Evolutionary conservation across 805 yeast genomes (phyloP), one percentile per base, ranked within the genome.

Genomic region (Brettanomyces sp.): DNA sequence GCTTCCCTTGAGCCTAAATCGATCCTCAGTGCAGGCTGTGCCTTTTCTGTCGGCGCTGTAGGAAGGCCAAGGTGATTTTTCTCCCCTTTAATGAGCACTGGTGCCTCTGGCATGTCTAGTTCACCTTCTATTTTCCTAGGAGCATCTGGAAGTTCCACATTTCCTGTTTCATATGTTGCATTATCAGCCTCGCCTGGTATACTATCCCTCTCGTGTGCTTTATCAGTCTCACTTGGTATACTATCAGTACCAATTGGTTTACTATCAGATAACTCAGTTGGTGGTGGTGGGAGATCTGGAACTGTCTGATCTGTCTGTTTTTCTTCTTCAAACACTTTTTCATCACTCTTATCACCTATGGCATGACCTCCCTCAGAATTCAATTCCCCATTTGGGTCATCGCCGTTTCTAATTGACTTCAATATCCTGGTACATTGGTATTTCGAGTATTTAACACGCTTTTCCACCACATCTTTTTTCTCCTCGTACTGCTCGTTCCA

Each of bases 361-460:
- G 18, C 18, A 18, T 18, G 18, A 18, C 18, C 18, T 18, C 18
- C 18, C 18, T 18, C 18, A 2, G 18, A 18, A 18, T 18, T 28
- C 32, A 28, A 28, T 45, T 3, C 42, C 38, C 72, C 79, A 59
- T 82, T 77, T 4, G 85, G 85, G 54, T 80, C 79, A 35, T 71
- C 70, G 1, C 79, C 80, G 5, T 58, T 58, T 48, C 67, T 73
- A 36, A 68, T 53, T 0, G 77, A 69, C 49, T 68, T 73, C 44
- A 81, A 57, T 25, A 82, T 80, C 36, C 85, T 62, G 6, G 77
- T 72, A 13, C 82, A 76, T 50, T 79, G 83, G 56, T 67, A 81
- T 57, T 81, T 81, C 13, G 85, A 76, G 52, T 76, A 84, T 55
- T 77, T 79, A 41, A 72, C 67, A 56, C 77, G 76, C 58, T 49